These are phyloP conservation scores for Athelia psychrophila DNA, from an alignment of 1,284 basidiomycete genomes.

Conservation along the genomic window DNA sequence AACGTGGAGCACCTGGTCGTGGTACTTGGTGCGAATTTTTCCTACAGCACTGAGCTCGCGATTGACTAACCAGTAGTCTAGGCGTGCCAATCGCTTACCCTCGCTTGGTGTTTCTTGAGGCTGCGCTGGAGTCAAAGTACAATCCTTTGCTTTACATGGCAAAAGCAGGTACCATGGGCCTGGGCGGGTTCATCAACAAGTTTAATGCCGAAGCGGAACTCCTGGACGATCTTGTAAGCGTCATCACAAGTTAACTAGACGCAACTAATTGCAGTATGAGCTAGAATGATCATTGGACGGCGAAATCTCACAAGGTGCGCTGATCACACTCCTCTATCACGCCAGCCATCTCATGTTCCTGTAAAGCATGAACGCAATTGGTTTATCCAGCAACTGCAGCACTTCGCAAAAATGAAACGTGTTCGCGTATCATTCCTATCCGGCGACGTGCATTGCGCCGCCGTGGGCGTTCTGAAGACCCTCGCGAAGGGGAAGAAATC, in stretches of 20 bases:
- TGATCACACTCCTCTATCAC: background rate
- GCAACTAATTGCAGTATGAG: background rate
- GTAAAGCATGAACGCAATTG: constrained; percentile 85
- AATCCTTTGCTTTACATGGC: constrained; percentile 82
- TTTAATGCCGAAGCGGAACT: constrained; percentile 92
- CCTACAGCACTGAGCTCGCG: constrained; percentile 13
- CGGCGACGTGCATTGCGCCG: constrained; percentile 90
- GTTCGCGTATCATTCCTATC: constrained; percentile 82
- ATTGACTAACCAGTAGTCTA: constrained; percentile 23
- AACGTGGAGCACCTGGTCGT: constrained; percentile 80
- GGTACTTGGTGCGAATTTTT: constrained; percentile 55
- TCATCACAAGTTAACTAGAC: background rate
- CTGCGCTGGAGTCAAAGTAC: constrained; percentile 72
- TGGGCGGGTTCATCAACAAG: constrained; percentile 85
- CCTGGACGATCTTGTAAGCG: constrained; percentile 81
- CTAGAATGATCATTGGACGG: constrained; percentile 91
- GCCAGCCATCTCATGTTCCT: constrained; percentile 3
- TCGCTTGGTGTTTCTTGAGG: constrained; percentile 87
- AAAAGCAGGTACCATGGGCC: constrained; percentile 56
- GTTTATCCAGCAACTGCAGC: constrained; percentile 80
- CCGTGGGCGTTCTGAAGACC: constrained; percentile 79
- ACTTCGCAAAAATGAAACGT: constrained; percentile 56
- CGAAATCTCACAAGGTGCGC: constrained; percentile 72
- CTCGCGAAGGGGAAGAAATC: constrained; percentile 46
- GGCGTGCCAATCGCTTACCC: constrained; percentile 87